Base-by-base conservation (phyloP, 192 early-diverging fungal genomes). In the Coemansia sp. region DNA sequence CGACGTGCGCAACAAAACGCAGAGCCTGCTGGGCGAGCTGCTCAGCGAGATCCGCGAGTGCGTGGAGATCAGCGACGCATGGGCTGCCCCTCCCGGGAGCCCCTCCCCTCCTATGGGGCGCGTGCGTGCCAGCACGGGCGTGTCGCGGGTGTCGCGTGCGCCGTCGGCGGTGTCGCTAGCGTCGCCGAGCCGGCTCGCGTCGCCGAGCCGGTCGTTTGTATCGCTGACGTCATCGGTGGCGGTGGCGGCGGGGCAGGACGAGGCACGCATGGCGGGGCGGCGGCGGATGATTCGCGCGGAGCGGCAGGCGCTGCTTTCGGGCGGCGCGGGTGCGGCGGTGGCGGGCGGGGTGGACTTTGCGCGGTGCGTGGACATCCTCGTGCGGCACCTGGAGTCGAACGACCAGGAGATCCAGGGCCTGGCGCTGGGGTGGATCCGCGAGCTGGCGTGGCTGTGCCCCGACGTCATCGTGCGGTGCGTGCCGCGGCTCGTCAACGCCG, bases 381-480 rank as follows among this genome's bases (percentile, higher is more conserved):
- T 89, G 34, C 92, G 93, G 31, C 93, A 97, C 72, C 77, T 98
- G 9, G 72, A 74, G 45, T 78, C 78, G 16, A 61, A 66, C 63
- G 90, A 92, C 44, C 89, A 95, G 77, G 96, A 98, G 63, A 96
- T 94, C 19, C 98, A 98, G 81, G 89, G 87, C 54, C 95, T 91
- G 1, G 94, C 96, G 1, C 74, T 99, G 19, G 84, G 87, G 45
- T 99, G 98, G 98, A 89, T 97, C 54, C 89, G 92, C 68, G 92
- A 92, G 72, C 95, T 99, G 65, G 91, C 96, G 29, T 77, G 81
- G 29, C 80, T 96, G 27, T 92, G 94, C 21, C 89, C 91, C 45
- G 87, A 92, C 16, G 87, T 93, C 3, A 92, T 98, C 66, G 86
- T 98, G 33, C 87, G 89, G 11, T 93, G 89, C 62, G 90, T 93